Percentiles rank a stretch among this genome's conserved stretches.
Evolutionary conservation across 345 rosid genomes (phyloP).

Genomic region (Physaria fendleri): DNA sequence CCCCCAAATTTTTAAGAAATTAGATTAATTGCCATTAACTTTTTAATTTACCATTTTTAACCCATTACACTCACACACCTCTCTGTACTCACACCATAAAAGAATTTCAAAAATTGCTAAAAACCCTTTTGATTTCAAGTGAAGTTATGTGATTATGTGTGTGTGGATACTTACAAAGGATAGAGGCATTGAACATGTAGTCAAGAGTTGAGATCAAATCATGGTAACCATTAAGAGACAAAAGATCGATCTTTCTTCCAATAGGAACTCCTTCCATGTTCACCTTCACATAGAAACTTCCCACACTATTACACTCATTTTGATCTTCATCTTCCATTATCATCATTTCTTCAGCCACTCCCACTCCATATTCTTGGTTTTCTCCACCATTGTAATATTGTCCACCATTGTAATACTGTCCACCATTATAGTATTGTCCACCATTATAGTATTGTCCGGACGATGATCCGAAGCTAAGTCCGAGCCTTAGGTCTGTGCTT

Average conservation of each 20-base stretch:
- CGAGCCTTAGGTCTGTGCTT: constrained; percentile 79
- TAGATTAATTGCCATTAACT: background rate
- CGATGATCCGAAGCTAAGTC: constrained; percentile 49
- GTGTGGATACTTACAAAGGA: constrained; percentile 52
- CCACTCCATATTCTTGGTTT: constrained; percentile 12
- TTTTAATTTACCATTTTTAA: background rate
- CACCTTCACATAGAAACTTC: constrained; percentile 84
- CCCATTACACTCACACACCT: background rate
- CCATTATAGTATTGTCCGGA: constrained; percentile 26
- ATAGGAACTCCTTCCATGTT: constrained; percentile 98
- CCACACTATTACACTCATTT: constrained; percentile 55
- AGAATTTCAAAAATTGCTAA: no score
- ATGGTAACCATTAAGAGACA: constrained; percentile 66
- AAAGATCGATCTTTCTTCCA: constrained; percentile 78
- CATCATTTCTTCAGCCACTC: constrained; percentile 18
- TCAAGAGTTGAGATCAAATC: constrained; percentile 73
- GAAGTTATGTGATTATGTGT: background rate
- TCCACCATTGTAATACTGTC: constrained; percentile 23
- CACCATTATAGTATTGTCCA: constrained; percentile 22
- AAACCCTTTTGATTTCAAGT: background rate
- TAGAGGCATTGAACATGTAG: constrained; percentile 77
- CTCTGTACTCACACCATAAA: background rate
- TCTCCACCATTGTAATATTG: constrained; percentile 27
- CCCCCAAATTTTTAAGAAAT: background rate
- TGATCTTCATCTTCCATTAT: constrained; percentile 44